Evolutionary conservation across 371 early-diverging fungal genomes (phyloP).

Genomic region (Gilbertella persicaria): DNA sequence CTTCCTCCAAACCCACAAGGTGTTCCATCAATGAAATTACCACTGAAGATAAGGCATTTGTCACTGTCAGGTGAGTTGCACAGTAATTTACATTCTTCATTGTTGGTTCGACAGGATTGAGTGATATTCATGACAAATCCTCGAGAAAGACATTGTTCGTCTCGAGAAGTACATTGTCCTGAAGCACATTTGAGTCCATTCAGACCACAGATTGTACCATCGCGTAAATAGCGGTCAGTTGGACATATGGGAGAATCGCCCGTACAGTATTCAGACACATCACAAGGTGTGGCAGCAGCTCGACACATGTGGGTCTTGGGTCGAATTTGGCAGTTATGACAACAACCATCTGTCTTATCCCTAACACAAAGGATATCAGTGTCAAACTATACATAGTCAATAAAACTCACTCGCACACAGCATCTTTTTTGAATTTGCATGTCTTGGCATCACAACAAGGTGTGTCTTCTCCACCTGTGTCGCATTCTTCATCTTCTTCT

Average conservation of each 20-base stretch:
- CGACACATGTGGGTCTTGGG: slow-evolving; percentile 73
- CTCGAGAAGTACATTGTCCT: slow-evolving; percentile 88
- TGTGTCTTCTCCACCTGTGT: slow-evolving; percentile 79
- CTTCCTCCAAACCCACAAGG: slow-evolving; percentile 78
- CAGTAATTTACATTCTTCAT: slow-evolving; percentile 63
- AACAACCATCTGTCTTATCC: slow-evolving; percentile 84
- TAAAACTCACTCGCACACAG: slow-evolving; percentile 69
- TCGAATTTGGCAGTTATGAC: slow-evolving; percentile 71
- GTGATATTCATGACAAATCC: slow-evolving; percentile 45
- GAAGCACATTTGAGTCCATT: slow-evolving; percentile 73
- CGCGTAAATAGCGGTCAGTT: slow-evolving; percentile 60
- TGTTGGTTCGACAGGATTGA: slow-evolving; percentile 48
- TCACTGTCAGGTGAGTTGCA: slow-evolving; percentile 62
- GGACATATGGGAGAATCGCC: slow-evolving; percentile 81
- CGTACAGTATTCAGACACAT: slow-evolving; percentile 78
- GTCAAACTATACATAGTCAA: background rate
- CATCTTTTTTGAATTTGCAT: slow-evolving; percentile 78
- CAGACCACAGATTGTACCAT: slow-evolving; percentile 69
- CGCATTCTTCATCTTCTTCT: slow-evolving; percentile 93
- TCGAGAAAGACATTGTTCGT: slow-evolving; percentile 75
- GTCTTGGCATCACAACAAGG: slow-evolving; percentile 82
- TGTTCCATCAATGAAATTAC: slow-evolving; percentile 87
- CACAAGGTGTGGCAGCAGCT: slow-evolving; percentile 76
- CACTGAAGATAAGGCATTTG: slow-evolving; percentile 72
- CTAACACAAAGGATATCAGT: slow-evolving; percentile 29